Conservation (phyloP, 805 yeast genomes). For the Zygotorulaspora sp. region DNA sequence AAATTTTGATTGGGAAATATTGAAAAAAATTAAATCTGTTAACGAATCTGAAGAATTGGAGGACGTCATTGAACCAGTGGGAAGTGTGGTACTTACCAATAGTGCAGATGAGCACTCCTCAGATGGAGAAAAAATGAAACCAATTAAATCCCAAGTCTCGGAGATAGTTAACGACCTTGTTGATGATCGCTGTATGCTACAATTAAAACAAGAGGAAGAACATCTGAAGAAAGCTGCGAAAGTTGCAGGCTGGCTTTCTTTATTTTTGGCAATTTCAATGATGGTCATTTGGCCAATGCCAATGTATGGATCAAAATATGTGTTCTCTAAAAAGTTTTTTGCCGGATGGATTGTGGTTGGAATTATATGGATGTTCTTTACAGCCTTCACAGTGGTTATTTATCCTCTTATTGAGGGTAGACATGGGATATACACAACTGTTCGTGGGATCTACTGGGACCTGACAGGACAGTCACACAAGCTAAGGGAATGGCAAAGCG, state of each 20-base stretch:
- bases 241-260: conserved; percentile 56
- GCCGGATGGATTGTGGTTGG: conserved; percentile 87
- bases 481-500: conserved; percentile 68
- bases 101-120: conserved; percentile 3
- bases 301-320: conserved; percentile 76
- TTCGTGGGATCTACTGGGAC: conserved; percentile 85
- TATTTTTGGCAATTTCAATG: conserved; percentile 56
- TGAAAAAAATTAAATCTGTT: conserved; percentile 58
- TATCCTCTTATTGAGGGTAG: conserved; percentile 76
- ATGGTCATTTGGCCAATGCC: conserved; percentile 91
- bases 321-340: conserved; percentile 71
- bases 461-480: conserved; percentile 68
- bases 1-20: conserved; percentile 65
- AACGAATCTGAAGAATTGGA: conserved; percentile 65
- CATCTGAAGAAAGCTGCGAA: conserved; percentile 54
- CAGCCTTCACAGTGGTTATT: conserved; percentile 57
- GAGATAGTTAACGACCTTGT: conserved; percentile 1
- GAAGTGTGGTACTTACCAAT: conserved; percentile 1
- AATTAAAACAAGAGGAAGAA: conserved; percentile 47
- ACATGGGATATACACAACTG: conserved; percentile 55
- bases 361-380: conserved; percentile 73
- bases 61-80: conserved; percentile 15
- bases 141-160: conserved; percentile 3
- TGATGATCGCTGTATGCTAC: conserved; percentile 16
- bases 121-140: conserved; percentile 12